phyloP scores from a whole-genome alignment of 163 green algal species.

The Chlamydomonas reinhardtii region DNA sequence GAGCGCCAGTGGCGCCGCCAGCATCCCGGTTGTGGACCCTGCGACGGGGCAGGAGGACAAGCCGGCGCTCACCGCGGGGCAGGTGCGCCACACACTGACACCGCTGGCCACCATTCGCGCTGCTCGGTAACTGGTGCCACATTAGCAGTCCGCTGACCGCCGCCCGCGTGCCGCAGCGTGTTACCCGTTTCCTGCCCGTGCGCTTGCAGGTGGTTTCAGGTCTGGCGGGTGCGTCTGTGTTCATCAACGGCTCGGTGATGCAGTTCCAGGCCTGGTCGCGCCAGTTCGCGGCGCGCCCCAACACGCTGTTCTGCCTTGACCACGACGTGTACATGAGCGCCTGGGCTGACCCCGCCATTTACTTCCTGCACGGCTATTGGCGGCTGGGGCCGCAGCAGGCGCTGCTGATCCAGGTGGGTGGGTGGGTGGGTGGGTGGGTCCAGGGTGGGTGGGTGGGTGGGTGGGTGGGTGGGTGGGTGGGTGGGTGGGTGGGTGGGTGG shows the following conservation, averaged over 20 bases:
- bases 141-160: too few species aligned
- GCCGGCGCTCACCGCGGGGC: constrained; percentile 24
- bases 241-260: constrained; percentile 26
- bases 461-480: too few species aligned
- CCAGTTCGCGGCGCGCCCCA: constrained; percentile 25
- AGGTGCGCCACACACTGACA: constrained; percentile 11
- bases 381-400: not conserved
- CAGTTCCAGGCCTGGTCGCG: constrained; percentile 42
- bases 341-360: constrained; percentile 51
- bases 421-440: too few species aligned
- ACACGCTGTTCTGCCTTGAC: constrained; percentile 32
- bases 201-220: constrained; percentile 19
- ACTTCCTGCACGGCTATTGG: constrained; percentile 55
- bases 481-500: too few species aligned
- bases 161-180: too few species aligned
- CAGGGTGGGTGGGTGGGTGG: too few species aligned
- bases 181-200: too few species aligned
- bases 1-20: constrained; percentile 14
- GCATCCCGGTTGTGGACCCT: not conserved
- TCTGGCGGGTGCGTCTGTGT: constrained; percentile 25
- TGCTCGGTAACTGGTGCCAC: too few species aligned
- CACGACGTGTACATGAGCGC: constrained; percentile 33
- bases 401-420: not conserved
- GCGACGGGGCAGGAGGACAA: constrained; percentile 8
- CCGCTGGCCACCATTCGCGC: too few species aligned